A percentile compares a stretch with the other conserved stretches of the same genome.
phyloP scores from a whole-genome alignment of 768 basidiomycete genomes.

The Kwoniella shandongensis region DNA sequence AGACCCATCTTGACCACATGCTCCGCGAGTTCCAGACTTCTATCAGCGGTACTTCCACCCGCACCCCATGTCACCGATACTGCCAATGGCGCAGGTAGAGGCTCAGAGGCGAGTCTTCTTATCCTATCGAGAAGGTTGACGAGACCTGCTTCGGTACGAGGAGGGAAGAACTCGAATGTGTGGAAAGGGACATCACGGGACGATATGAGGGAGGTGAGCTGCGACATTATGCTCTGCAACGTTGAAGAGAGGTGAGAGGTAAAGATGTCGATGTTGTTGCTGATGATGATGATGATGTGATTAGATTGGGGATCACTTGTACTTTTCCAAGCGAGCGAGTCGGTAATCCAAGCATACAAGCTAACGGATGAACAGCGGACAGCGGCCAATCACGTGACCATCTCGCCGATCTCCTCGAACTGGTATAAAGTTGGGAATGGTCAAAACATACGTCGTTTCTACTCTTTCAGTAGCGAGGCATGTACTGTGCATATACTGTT shows the following conservation, averaged over 20 bases:
- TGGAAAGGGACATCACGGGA: constrained; percentile 66
- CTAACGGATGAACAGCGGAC: too few relatives aligned
- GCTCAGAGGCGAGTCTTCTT: constrained; percentile 66
- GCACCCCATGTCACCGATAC: constrained; percentile 98
- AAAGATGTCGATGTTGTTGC: too few relatives aligned
- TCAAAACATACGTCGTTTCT: too few relatives aligned
- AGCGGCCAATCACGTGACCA: too few relatives aligned
- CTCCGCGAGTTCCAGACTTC: constrained; percentile 79
- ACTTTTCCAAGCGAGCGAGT: too few relatives aligned
- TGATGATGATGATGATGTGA: too few relatives aligned
- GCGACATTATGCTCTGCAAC: constrained; percentile 20
- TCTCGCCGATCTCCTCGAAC: too few relatives aligned
- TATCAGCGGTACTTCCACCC: constrained; percentile 84
- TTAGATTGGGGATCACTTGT: too few relatives aligned
- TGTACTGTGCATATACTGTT: too few relatives aligned
- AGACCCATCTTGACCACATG: constrained; percentile 46
- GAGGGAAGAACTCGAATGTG: constrained; percentile 96
- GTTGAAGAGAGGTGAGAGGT: neutral
- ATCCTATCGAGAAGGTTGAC: constrained; percentile 88
- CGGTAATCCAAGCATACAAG: too few relatives aligned
- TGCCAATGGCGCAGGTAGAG: constrained; percentile 69
- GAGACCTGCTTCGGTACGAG: constrained; percentile 82
- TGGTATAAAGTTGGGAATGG: too few relatives aligned
- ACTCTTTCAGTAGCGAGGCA: too few relatives aligned
- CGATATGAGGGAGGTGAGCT: constrained; percentile 66